These are phyloP conservation scores for Paramecium primaurelia DNA, from an alignment of 73 alveolate species.

Conservation along the genomic window DNA sequence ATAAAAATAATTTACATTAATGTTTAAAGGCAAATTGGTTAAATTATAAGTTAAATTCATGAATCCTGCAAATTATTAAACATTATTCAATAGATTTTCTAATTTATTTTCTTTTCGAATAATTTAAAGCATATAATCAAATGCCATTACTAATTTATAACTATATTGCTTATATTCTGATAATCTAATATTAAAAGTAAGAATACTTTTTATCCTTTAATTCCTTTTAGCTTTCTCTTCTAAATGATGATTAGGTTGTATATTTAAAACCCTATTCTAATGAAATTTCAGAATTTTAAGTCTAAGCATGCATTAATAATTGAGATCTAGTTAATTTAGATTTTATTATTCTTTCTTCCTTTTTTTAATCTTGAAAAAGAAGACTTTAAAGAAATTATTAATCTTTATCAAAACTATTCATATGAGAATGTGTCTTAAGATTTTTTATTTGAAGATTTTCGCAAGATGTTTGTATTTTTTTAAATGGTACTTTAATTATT, in stretches of 20 bases:
- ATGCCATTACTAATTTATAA: background rate
- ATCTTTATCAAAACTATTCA: background rate
- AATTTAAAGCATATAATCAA: background rate
- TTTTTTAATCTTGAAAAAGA: background rate
- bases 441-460: background rate
- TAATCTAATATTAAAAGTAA: background rate
- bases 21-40: background rate
- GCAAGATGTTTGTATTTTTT: background rate
- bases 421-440: background rate
- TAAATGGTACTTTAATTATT: background rate
- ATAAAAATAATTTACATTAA: background rate
- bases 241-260: background rate
- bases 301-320: background rate
- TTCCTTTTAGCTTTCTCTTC: background rate
- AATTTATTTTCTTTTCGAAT: background rate
- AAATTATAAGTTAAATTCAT: background rate
- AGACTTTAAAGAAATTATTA: background rate
- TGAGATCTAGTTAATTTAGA: background rate
- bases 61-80: background rate
- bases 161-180: background rate
- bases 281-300: background rate
- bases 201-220: background rate
- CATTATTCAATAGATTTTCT: background rate
- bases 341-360: background rate
- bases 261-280: background rate